phyloP scores from a whole-genome alignment of 192 early-diverging fungal species.

The Podila horticola region DNA sequence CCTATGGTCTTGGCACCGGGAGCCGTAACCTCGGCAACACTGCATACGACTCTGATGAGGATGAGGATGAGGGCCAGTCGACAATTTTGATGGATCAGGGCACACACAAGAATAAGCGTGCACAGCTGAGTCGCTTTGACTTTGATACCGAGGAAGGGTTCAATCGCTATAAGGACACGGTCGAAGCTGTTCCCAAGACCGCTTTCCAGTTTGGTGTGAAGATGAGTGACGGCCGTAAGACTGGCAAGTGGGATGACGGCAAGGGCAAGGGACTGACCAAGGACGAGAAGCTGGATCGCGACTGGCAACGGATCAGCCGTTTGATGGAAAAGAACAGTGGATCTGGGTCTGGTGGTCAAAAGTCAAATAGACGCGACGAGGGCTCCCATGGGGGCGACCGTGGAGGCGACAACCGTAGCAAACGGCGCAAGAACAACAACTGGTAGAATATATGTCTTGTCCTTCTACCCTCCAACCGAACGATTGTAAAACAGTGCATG shows the following conservation, averaged over 20 bases:
- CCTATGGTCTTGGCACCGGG: conserved; percentile 60
- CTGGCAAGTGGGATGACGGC: conserved; percentile 54
- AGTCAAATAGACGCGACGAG: conserved; percentile 21
- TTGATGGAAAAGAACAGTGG: conserved; percentile 45
- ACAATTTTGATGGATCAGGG: conserved; percentile 73
- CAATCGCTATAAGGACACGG: conserved; percentile 74
- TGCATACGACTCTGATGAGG: conserved; percentile 67
- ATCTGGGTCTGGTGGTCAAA: conserved; percentile 17
- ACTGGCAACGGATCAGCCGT: conserved; percentile 42
- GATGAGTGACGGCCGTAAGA: conserved; percentile 70
- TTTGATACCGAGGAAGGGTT: conserved; percentile 86
- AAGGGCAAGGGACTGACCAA: conserved; percentile 34
- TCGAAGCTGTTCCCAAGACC: conserved; percentile 79
- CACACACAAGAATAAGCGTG: conserved; percentile 73
- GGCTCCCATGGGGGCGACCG: conserved; percentile 1
- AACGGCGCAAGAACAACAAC: conserved; percentile 41
- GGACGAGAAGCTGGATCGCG: conserved; percentile 44
- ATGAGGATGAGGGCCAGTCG: conserved; percentile 49
- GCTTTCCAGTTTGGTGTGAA: conserved; percentile 84
- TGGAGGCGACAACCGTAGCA: conserved; percentile 25
- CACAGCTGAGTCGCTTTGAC: conserved; percentile 76
- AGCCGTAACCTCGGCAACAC: conserved; percentile 49
- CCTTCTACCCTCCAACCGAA: background rate
- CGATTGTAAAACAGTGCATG: too few relatives aligned
- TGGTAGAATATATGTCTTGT: background rate